These are phyloP conservation scores for Violaceomyces palustris DNA, from an alignment of 1,284 basidiomycete genomes.

Conservation along the genomic window DNA sequence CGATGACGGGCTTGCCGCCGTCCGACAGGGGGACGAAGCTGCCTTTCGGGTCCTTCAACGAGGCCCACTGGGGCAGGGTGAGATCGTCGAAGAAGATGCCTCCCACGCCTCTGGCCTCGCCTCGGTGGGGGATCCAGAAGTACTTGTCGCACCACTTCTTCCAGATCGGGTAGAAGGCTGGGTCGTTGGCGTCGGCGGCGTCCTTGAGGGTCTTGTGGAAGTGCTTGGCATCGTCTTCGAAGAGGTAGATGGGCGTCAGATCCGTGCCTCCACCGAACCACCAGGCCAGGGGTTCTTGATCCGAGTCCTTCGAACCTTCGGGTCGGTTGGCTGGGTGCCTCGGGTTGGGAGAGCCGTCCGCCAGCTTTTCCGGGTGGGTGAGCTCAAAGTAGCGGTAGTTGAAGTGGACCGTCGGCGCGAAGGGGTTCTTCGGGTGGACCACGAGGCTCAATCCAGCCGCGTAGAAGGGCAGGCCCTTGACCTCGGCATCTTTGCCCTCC, in stretches of 20 bases:
- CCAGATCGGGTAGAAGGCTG: constrained; percentile 70
- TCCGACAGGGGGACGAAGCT: constrained; percentile 37
- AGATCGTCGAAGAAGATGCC: constrained; percentile 85
- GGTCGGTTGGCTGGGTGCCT: constrained; percentile 28
- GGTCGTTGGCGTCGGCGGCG: constrained; percentile 71
- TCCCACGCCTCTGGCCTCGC: constrained; percentile 82
- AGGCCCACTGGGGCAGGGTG: constrained; percentile 32
- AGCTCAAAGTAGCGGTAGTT: constrained; percentile 96
- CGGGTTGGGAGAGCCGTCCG: constrained; percentile 48
- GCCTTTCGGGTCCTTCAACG: not conserved
- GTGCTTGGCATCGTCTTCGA: constrained; percentile 76
- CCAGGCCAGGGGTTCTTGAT: constrained; percentile 66
- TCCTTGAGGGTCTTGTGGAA: constrained; percentile 77
- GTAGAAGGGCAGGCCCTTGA: constrained; percentile 75
- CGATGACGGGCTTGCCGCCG: constrained; percentile 20
- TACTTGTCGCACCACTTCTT: constrained; percentile 98
- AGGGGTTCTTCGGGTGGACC: constrained; percentile 85
- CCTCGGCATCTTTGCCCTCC: constrained; percentile 58
- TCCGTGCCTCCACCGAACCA: constrained; percentile 99
- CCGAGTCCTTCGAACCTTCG: constrained; percentile 5
- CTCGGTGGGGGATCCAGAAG: constrained; percentile 89
- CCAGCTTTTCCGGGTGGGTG: constrained; percentile 45
- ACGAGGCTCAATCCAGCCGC: constrained; percentile 87
- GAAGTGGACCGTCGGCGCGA: constrained; percentile 72
- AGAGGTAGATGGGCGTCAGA: constrained; percentile 88